Conservation (phyloP, 768 basidiomycete species). For the Leccinum pellstonianum region DNA sequence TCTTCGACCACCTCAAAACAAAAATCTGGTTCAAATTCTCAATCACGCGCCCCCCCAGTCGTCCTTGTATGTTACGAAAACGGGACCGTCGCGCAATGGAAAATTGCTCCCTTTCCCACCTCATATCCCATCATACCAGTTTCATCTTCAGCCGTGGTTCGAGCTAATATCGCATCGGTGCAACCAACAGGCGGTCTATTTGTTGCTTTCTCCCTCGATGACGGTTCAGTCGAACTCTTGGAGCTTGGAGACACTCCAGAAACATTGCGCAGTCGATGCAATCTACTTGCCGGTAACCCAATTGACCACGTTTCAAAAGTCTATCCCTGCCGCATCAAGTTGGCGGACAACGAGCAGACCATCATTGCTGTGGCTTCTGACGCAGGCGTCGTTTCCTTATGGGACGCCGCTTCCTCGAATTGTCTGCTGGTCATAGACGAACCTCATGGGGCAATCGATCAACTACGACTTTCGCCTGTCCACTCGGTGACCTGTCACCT, state of each 20-base stretch:
- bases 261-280: constrained; percentile 44
- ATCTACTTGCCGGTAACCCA: constrained; percentile 57
- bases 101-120: constrained; percentile 16
- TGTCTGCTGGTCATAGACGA: constrained; percentile 64
- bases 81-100: constrained; percentile 58
- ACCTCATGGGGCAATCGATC: constrained; percentile 53
- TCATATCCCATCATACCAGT: constrained; percentile 44
- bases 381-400: constrained; percentile 68
- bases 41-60: constrained; percentile 14
- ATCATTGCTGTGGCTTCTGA: constrained; percentile 64
- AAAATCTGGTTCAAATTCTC: constrained; percentile 16
- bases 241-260: constrained; percentile 49
- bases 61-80: constrained; percentile 58
- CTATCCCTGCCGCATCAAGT: constrained; percentile 51
- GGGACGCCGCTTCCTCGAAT: constrained; percentile 68
- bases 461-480: constrained; percentile 60
- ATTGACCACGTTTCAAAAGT: constrained; percentile 52
- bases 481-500: constrained; percentile 57
- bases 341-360: constrained; percentile 49
- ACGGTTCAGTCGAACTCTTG: constrained; percentile 64
- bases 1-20: constrained; percentile 14
- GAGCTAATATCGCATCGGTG: constrained; percentile 49
- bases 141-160: constrained; percentile 43
- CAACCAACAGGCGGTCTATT: constrained; percentile 46
- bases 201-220: constrained; percentile 59